Evolutionary conservation across 805 yeast species (phyloP), one percentile per base, ranked within the genome.

Genomic region (Candida qinlingensis): DNA sequence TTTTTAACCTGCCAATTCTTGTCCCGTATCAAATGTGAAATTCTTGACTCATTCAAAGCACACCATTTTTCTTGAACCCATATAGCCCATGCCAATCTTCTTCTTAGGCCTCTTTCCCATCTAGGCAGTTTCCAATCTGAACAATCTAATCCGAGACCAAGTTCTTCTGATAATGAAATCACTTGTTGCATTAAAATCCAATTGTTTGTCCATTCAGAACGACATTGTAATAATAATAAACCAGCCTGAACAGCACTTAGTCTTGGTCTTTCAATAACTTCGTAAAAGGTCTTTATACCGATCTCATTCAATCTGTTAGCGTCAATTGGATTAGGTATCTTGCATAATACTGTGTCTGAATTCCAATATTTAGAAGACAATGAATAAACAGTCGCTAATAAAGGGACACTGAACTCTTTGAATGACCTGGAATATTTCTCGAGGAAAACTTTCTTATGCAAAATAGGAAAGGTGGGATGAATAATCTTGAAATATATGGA

Each of bases 351-450:
- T 2, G 95, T 86, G 48, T 70, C 73, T 30, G 64, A 67, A 55
- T 87, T 92, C 97, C 97, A 91, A 95, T 96, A 89, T 62, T 88
- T 92, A 40, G 87, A 76, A 0, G 97, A 96, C 49, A 91, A 69
- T 8, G 87, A 80, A 62, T 92, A 92, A 1, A 92, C 96, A 0
- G 96, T 87, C 0, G 97, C 97, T 42, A 92, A 69, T 44, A 92
- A 67, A 0, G 97, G 96, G 0, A 97, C 96, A 46, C 94, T 82
- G 58, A 92, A 81, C 65, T 92, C 98, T 42, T 96, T 76, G 63
- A 89, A 95, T 1, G 97, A 89, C 48, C 98, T 72, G 2, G 91
- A 72, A 63, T 91, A 92, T 63, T 92, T 92, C 59, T 92, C 98
- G 52, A 92, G 62, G 58, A 92, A 94, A 6, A 92, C 97, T 58